These are phyloP conservation scores for Cadophora sp. DNA, from an alignment of 2,329 filamentous ascomycete genomes.

Conservation along the genomic window DNA sequence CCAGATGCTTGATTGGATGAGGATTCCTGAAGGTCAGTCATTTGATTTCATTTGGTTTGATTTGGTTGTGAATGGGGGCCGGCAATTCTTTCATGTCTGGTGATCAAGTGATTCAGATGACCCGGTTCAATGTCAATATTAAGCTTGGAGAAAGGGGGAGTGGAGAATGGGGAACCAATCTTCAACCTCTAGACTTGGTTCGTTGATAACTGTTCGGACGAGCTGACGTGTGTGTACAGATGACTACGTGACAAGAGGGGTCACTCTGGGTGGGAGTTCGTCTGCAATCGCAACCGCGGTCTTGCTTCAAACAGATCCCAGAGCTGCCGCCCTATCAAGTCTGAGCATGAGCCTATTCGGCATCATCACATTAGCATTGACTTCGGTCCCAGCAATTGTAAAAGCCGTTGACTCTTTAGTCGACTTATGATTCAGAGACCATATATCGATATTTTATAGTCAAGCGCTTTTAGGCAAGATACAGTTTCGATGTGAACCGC, in stretches of 20 bases:
- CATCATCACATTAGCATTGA: conserved; percentile 63
- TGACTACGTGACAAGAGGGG: conserved; percentile 68
- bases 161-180: neutral
- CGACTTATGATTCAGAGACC: conserved; percentile 45
- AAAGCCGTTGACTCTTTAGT: conserved; percentile 56
- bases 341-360: conserved; percentile 68
- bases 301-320: conserved; percentile 61
- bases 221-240: conserved; percentile 48
- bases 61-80: neutral
- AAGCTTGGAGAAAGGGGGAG: neutral
- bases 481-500: conserved; percentile 18
- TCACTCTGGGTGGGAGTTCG: conserved; percentile 66
- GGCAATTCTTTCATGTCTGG: neutral
- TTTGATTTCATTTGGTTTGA: neutral
- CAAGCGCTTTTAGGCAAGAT: conserved; percentile 31
- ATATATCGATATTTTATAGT: conserved; percentile 25
- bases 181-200: neutral
- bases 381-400: conserved; percentile 61
- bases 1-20: conserved; percentile 55
- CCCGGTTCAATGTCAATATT: neutral
- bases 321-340: conserved; percentile 64
- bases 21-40: conserved; percentile 58
- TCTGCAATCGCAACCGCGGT: conserved; percentile 65
- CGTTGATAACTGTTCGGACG: neutral
- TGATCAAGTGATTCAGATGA: conserved; percentile 6